phyloP scores from a whole-genome alignment of 2,329 filamentous ascomycete species.

The Colletotrichum sp. region DNA sequence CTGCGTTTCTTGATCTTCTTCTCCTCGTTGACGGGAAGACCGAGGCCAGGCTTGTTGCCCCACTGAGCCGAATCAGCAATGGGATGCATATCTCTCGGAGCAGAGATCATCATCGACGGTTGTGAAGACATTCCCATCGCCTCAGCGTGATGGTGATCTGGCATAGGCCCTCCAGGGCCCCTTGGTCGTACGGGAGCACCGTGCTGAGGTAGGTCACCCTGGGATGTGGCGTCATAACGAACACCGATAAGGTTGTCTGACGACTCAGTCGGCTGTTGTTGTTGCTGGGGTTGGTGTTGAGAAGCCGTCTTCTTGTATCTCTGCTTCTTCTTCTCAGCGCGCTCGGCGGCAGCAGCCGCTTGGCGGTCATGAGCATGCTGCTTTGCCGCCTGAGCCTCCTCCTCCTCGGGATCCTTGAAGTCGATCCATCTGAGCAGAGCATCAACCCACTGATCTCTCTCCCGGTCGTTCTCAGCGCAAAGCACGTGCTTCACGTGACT shows the following conservation, averaged over 20 bases:
- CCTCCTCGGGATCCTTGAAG: conserved; percentile 66
- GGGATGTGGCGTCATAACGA: conserved; percentile 61
- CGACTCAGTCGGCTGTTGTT: conserved; percentile 31
- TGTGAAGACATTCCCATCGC: conserved; percentile 41
- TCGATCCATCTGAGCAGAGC: conserved; percentile 90
- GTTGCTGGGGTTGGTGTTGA: conserved; percentile 28
- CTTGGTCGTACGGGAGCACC: conserved; percentile 42
- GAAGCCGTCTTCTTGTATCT: conserved; percentile 33
- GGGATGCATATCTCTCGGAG: conserved; percentile 80
- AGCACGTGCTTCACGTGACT: conserved; percentile 91
- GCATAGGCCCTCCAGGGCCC: conserved; percentile 34
- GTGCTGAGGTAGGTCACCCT: conserved; percentile 53
- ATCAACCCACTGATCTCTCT: conserved; percentile 94
- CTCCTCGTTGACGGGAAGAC: conserved; percentile 65
- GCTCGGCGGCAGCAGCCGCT: conserved; percentile 32
- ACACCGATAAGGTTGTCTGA: conserved; percentile 59
- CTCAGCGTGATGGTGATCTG: conserved; percentile 34
- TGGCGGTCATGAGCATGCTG: conserved; percentile 44
- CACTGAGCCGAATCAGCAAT: conserved; percentile 85
- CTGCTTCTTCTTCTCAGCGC: conserved; percentile 33
- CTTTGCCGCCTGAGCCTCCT: conserved; percentile 41
- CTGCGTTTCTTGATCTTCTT: conserved; percentile 83
- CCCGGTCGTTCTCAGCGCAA: conserved; percentile 91
- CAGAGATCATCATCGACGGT: conserved; percentile 71
- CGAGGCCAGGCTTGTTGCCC: conserved; percentile 75